phyloP scores from a whole-genome alignment of 2,329 filamentous ascomycete species.

The Aspergillus carbonarius region DNA sequence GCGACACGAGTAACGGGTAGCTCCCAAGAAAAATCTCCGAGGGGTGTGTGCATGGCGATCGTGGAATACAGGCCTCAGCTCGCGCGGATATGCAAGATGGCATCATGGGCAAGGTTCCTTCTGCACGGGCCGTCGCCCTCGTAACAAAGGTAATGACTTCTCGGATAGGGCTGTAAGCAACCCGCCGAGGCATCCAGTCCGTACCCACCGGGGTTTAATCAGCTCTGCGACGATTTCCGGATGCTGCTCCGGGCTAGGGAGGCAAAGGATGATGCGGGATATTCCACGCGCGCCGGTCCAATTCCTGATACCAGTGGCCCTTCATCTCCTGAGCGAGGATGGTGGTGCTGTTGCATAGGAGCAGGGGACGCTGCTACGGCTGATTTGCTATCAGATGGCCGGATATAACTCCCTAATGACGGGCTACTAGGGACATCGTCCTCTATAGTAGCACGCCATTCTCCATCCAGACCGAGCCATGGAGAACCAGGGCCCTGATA shows the following conservation, averaged over 20 bases:
- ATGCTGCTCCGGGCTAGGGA: background rate
- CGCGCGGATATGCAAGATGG: conserved; percentile 4
- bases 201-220: background rate
- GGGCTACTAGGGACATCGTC: background rate
- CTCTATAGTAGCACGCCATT: background rate
- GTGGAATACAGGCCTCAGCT: background rate
- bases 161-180: background rate
- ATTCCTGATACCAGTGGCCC: background rate
- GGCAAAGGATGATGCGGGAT: background rate
- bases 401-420: conserved; percentile 2
- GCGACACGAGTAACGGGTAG: conserved; percentile 3
- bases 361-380: background rate
- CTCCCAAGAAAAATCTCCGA: conserved; percentile 2
- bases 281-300: background rate
- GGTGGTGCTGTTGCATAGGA: background rate
- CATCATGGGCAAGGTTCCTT: conserved; percentile 1
- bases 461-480: background rate
- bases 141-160: background rate
- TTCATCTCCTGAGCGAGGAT: background rate
- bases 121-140: background rate
- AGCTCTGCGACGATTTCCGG: background rate
- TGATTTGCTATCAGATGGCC: conserved; percentile 2
- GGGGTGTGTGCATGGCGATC: background rate
- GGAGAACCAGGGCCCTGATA: background rate
- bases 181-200: background rate